These are phyloP conservation scores for Bretziella fagacearum DNA, from an alignment of 2,329 filamentous ascomycete genomes.

Conservation along the genomic window DNA sequence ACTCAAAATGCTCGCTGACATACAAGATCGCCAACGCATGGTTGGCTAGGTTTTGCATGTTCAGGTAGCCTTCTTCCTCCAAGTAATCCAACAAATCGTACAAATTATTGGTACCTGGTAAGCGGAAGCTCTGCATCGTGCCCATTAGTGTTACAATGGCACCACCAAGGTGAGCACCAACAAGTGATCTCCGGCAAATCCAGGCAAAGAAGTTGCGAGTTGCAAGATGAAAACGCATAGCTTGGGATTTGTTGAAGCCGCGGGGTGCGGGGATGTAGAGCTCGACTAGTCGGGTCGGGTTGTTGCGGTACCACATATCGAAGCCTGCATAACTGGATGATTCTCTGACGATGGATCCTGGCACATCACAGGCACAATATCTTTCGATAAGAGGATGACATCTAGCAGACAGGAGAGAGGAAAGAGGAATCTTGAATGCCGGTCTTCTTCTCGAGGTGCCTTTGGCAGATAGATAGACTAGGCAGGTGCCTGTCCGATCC, in stretches of 20 bases:
- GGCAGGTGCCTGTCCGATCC: slow-evolving; percentile 49
- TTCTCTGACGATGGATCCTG: slow-evolving; percentile 6
- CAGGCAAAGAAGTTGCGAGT: slow-evolving; percentile 65
- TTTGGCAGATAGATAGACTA: slow-evolving; percentile 49
- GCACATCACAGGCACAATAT: slow-evolving; percentile 21
- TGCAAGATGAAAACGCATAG: slow-evolving; percentile 46
- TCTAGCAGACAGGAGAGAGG: slow-evolving; percentile 36
- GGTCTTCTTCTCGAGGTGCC: slow-evolving; percentile 49
- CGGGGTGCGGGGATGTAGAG: slow-evolving; percentile 54
- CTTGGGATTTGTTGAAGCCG: slow-evolving; percentile 33
- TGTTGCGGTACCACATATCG: slow-evolving; percentile 20
- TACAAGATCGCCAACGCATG: slow-evolving; percentile 52
- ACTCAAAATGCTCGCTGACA: slow-evolving; percentile 48
- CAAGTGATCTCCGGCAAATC: slow-evolving; percentile 45
- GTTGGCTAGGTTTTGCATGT: slow-evolving; percentile 46
- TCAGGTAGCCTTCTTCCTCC: slow-evolving; percentile 51
- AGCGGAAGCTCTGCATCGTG: slow-evolving; percentile 46
- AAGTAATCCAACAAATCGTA: slow-evolving; percentile 48
- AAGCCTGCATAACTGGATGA: slow-evolving; percentile 18
- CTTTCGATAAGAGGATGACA: slow-evolving; percentile 44
- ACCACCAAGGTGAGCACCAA: slow-evolving; percentile 47
- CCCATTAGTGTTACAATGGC: slow-evolving; percentile 48
- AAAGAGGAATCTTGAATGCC: slow-evolving; percentile 48
- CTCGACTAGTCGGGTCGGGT: slow-evolving; percentile 29
- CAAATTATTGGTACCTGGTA: slow-evolving; percentile 36